Percentiles rank a stretch among this genome's conserved stretches.
Conservation (phyloP, 805 yeast species). For the Priceomyces medius region DNA sequence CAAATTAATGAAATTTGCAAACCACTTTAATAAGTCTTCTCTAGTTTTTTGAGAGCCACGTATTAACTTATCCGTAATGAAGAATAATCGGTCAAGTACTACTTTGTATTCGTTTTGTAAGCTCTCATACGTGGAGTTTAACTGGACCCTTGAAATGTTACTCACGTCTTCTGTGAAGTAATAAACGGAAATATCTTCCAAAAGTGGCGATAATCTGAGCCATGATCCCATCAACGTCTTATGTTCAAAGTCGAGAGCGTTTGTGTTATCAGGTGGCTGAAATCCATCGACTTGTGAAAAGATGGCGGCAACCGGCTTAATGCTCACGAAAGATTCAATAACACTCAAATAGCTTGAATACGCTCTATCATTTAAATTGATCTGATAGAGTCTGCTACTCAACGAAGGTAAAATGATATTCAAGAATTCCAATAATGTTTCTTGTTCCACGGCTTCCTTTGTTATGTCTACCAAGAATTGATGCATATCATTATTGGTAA, state of each 20-base stretch:
- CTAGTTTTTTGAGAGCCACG: slow-evolving; percentile 72
- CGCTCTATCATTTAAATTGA: slow-evolving; percentile 49
- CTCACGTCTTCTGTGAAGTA: slow-evolving; percentile 38
- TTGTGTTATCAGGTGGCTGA: slow-evolving; percentile 38
- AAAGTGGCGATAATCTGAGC: slow-evolving; percentile 71
- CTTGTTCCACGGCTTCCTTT: slow-evolving; percentile 63
- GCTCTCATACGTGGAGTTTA: slow-evolving; percentile 53
- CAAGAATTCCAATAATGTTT: slow-evolving; percentile 57
- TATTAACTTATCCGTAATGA: slow-evolving; percentile 68
- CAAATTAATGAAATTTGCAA: slow-evolving; percentile 70
- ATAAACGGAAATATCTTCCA: slow-evolving; percentile 45
- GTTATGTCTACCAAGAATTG: slow-evolving; percentile 56
- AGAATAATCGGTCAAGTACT: slow-evolving; percentile 61
- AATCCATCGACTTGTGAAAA: slow-evolving; percentile 60
- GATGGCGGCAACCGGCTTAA: slow-evolving; percentile 59
- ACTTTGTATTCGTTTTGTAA: slow-evolving; percentile 63
- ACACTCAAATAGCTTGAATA: slow-evolving; percentile 55
- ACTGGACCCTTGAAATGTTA: slow-evolving; percentile 32
- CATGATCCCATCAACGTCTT: slow-evolving; percentile 75
- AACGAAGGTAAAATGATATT: slow-evolving; percentile 50
- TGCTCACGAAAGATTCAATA: slow-evolving; percentile 55
- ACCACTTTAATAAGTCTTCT: slow-evolving; percentile 59
- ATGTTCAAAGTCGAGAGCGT: slow-evolving; percentile 56
- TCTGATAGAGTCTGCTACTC: slow-evolving; percentile 32
- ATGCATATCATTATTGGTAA: slow-evolving; percentile 19